Evolutionary conservation across 805 yeast species (phyloP), one percentile per base, ranked within the genome.

Genomic region (Kuraishia molischiana): DNA sequence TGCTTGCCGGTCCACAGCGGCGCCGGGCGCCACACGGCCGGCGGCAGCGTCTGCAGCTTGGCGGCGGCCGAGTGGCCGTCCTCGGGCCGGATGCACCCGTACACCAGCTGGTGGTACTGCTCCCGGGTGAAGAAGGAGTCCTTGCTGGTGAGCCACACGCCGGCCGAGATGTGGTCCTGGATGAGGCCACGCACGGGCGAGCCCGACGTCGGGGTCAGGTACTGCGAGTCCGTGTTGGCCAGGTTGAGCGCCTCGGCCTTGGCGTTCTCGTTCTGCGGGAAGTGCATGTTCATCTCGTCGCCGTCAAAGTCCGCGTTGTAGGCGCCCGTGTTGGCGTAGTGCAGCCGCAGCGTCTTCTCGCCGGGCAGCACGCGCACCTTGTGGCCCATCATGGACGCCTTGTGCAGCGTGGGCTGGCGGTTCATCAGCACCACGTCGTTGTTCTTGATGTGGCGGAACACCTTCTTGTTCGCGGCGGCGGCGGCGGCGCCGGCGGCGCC

Each of bases 361-460:
- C 95, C 95, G 4, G 97, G 98, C 49, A 92, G 69, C 24, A 92
- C 98, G 53, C 96, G 77, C 32, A 92, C 98, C 56, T 81, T 85
- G 64, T 92, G 99, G 49, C 98, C 98, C 99, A 92, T 92, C 96
- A 92, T 92, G 21, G 98, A 94, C 34, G 98, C 98, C 66, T 92
- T 92, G 67, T 92, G 99, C 58, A 92, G 72, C 13, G 98, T 90
- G 35, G 99, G 98, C 67, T 92, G 99, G 69, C 99, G 89, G 66
- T 92, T 92, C 97, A 94, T 92, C 30, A 94, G 61, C 36, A 94
- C 97, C 42, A 92, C 89, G 62, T 94, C 99, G 46, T 86, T 81
- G 64, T 94, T 90, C 45, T 82, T 81, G 56, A 92, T 85, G 58
- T 92, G 99, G 56, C 99, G 79, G 61, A 69, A 82, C 30, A 92